Evolutionary conservation across 495 filamentous ascomycete species (phyloP), one percentile per base, ranked within the genome.

Genomic region (Aspergillus bertholletiae): DNA sequence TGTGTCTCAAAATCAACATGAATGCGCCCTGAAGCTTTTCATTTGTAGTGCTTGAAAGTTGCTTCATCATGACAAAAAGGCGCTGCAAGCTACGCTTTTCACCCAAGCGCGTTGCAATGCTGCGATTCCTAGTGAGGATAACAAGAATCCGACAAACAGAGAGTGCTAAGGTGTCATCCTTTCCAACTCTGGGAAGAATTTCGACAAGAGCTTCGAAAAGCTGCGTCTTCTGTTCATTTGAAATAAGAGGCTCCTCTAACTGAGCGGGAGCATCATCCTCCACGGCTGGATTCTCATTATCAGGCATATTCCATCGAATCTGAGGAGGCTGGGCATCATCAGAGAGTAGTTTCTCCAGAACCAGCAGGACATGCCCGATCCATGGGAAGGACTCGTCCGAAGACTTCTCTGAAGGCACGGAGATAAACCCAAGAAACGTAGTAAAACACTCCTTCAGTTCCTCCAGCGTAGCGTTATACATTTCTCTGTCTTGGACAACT

Each of bases 11-110:
- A 44, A 97, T 85, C 21, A 95, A 73, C 82, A 97, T 87, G 51
- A 97, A 85, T 8, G 86, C 81, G 58, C 86, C 86, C 61, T 88
- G 89, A 5, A 97, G 78, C 46, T 86, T 85, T 21, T 86, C 77
- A 51, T 88, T 88, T 20, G 84, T 87, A 23, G 83, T 79, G 23
- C 87, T 89, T 21, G 89, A 87, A 39, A 96, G 81, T 62, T 96
- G 92, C 66, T 92, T 93, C 37, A 95, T 83, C 88, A 96, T 96
- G 17, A 96, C 81, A 67, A 99, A 97, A 15, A 99, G 75, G 18
- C 89, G 83, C 63, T 92, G 89, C 49, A 99, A 77, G 58, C 93
- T 93, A 53, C 84, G 87, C 71, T 92, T 96, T 62, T 97, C 88
- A 11, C 86, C 88, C 34, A 99, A 79, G 26, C 77, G 74, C 47